Percentiles rank a stretch among this genome's conserved stretches.
Evolutionary conservation across 345 rosid species (phyloP).

Genomic region (Murraya koenigii): DNA sequence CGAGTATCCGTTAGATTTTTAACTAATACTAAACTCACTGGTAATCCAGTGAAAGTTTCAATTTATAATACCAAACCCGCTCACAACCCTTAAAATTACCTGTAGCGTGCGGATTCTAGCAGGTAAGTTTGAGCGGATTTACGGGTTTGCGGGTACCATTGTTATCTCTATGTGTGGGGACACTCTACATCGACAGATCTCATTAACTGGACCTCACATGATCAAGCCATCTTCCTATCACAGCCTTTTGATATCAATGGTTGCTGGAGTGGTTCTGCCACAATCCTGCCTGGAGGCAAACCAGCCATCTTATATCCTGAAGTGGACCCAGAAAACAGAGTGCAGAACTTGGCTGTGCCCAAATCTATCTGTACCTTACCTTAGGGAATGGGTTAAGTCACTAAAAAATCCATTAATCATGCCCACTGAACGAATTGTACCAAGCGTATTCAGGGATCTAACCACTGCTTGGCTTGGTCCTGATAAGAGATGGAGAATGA

Average conservation of each 20-base stretch:
- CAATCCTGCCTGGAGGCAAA: slow-evolving; percentile 42
- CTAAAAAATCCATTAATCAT: slow-evolving; percentile 39
- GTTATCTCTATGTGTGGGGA: too few relatives aligned
- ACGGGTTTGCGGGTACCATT: too few relatives aligned
- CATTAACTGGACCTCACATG: slow-evolving; percentile 65
- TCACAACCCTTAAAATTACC: too few relatives aligned
- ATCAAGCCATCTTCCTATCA: slow-evolving; percentile 54
- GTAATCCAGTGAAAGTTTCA: too few relatives aligned
- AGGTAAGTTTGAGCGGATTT: too few relatives aligned
- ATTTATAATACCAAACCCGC: too few relatives aligned
- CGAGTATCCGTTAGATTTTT: too few relatives aligned
- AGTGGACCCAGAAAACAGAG: slow-evolving; percentile 24
- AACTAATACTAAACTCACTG: too few relatives aligned
- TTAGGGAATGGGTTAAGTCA: slow-evolving; percentile 47
- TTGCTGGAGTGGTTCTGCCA: slow-evolving; percentile 75
- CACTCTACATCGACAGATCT: slow-evolving; percentile 77
- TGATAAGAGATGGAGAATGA: slow-evolving; percentile 33
- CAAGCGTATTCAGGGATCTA: slow-evolving; percentile 50
- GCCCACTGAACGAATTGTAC: slow-evolving; percentile 28
- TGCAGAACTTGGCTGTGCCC: slow-evolving; percentile 52
- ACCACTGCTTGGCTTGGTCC: slow-evolving; percentile 48
- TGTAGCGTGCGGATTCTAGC: too few relatives aligned
- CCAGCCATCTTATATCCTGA: slow-evolving; percentile 78
- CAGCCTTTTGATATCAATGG: slow-evolving; percentile 53
- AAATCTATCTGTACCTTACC: slow-evolving; percentile 49